phyloP scores from a whole-genome alignment of 2,329 filamentous ascomycete species.

The Didymella arachidicola region DNA sequence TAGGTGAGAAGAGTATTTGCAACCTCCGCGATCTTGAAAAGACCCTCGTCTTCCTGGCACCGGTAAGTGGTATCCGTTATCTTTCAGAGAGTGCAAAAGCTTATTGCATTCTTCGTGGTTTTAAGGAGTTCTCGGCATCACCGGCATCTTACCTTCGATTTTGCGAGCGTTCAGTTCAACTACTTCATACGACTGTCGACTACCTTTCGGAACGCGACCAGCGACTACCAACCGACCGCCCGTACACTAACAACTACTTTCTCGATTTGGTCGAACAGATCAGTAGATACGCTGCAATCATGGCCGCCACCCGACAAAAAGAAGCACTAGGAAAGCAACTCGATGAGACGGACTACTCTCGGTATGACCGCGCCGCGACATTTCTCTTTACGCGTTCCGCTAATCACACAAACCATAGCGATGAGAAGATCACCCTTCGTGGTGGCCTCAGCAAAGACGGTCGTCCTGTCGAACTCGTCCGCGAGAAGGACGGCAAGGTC shows the following conservation, averaged over 20 bases:
- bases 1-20: conserved; percentile 83
- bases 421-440: conserved; percentile 79
- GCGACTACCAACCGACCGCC: conserved; percentile 81
- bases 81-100: conserved; percentile 68
- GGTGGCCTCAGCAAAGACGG: conserved; percentile 85
- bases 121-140: conserved; percentile 76
- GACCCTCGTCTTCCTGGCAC: conserved; percentile 87
- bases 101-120: conserved; percentile 66
- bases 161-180: conserved; percentile 87
- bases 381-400: conserved; percentile 33
- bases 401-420: conserved; percentile 52
- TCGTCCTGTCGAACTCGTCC: conserved; percentile 82
- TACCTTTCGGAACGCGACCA: conserved; percentile 87
- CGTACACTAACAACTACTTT: conserved; percentile 96
- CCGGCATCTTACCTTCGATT: conserved; percentile 84
- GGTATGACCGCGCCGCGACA: conserved; percentile 46
- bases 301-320: conserved; percentile 76
- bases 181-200: conserved; percentile 87
- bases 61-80: conserved; percentile 76
- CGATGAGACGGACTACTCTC: conserved; percentile 60
- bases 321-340: conserved; percentile 63
- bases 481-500: conserved; percentile 78
- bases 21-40: conserved; percentile 95
- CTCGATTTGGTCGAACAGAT: conserved; percentile 96
- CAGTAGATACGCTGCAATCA: conserved; percentile 83